Evolutionary conservation across 2,329 filamentous ascomycete genomes (phyloP).

Genomic region (Aspergillus quadrilineatus): DNA sequence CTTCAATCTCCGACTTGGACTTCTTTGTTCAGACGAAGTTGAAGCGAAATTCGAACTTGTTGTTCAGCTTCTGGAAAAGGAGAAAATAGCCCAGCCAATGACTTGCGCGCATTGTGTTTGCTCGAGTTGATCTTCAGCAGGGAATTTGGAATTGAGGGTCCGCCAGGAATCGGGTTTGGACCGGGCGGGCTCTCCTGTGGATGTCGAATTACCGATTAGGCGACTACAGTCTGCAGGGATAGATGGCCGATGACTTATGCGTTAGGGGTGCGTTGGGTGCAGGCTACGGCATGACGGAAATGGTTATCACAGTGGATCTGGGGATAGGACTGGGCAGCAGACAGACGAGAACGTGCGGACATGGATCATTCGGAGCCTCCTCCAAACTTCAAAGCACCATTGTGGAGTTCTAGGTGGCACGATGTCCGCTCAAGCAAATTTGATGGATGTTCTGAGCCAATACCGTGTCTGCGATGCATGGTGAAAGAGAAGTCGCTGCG

Average conservation of each 20-base stretch:
- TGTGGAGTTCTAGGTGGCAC: not conserved
- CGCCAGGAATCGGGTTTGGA: not conserved
- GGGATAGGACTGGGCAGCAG: not conserved
- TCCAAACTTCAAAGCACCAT: too few relatives aligned
- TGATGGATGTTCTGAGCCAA: not conserved
- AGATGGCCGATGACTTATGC: not conserved
- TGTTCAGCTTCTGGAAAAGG: not conserved
- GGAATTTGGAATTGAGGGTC: not conserved
- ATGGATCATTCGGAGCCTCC: too few relatives aligned
- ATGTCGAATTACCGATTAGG: too few relatives aligned
- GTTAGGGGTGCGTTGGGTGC: not conserved
- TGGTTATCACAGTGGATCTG: not conserved
- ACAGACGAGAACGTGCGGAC: too few relatives aligned
- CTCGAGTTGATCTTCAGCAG: not conserved
- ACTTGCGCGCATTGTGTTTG: not conserved
- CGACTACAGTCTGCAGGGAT: not conserved
- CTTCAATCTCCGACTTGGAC: not conserved
- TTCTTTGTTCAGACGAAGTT: not conserved
- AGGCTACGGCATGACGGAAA: not conserved
- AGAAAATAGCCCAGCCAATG: conserved; percentile 2
- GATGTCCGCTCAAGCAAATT: not conserved
- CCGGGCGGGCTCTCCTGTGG: not conserved
- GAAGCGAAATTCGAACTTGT: not conserved
- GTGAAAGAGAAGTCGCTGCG: not conserved
- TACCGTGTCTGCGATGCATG: not conserved